Conservation (phyloP, 2,329 filamentous ascomycete genomes). For the Trichoderma brevicompactum region DNA sequence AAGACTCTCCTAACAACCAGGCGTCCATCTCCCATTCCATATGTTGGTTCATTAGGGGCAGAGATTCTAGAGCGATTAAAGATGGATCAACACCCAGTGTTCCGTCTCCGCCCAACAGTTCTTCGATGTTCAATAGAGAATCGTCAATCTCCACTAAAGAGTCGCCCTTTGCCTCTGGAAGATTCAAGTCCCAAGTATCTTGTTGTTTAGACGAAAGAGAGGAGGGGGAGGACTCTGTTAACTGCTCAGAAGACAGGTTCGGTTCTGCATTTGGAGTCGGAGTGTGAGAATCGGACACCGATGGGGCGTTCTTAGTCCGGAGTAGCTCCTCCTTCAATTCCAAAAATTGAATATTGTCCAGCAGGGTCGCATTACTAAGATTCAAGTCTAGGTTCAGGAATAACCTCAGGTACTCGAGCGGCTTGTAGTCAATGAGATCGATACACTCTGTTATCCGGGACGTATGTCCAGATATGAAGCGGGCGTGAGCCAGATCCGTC, state of each 20-base stretch:
- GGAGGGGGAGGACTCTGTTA: not conserved
- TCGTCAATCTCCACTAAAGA: not conserved
- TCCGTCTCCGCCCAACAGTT: constrained; percentile 13
- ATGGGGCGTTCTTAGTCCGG: not conserved
- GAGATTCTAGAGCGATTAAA: not conserved
- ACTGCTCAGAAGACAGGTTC: not conserved
- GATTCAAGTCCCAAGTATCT: not conserved
- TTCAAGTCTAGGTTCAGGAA: constrained; percentile 21
- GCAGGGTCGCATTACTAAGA: constrained; percentile 17
- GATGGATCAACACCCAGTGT: not conserved
- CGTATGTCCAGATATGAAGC: constrained; percentile 6
- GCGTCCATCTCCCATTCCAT: constrained; percentile 27
- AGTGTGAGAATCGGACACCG: not conserved
- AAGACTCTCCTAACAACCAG: constrained; percentile 16
- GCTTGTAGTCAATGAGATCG: constrained; percentile 23
- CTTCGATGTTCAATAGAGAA: constrained; percentile 7
- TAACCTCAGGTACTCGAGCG: constrained; percentile 20
- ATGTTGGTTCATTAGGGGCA: constrained; percentile 11
- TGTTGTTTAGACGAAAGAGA: not conserved
- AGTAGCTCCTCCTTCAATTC: constrained; percentile 14
- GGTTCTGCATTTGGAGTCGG: not conserved
- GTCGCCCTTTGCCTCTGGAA: constrained; percentile 3
- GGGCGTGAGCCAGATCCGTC: constrained; percentile 9
- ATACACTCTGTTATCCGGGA: constrained; percentile 19
- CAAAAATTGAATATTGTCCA: constrained; percentile 16